These are phyloP conservation scores for Lentinula raphanica DNA, from an alignment of 768 basidiomycete species.

Conservation along the genomic window DNA sequence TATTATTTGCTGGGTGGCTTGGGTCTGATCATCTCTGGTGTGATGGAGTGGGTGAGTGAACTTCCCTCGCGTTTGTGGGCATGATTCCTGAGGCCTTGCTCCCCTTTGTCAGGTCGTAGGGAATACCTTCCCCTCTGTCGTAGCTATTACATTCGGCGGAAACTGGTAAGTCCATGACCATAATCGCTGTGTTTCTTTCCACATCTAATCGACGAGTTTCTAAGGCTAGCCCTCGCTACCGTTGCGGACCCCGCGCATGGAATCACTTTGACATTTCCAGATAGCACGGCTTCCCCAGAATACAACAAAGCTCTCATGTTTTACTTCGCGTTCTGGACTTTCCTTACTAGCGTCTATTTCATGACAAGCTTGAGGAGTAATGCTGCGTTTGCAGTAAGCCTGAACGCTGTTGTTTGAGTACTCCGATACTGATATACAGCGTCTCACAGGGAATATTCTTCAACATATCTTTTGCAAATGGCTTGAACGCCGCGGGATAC, in stretches of 20 bases:
- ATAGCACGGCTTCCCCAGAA: slow-evolving; percentile 14
- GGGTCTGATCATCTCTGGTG: slow-evolving; percentile 13
- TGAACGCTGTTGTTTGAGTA: neutral
- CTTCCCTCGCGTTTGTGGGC: neutral
- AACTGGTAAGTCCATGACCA: slow-evolving; percentile 15
- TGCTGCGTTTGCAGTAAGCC: neutral
- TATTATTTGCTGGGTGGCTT: slow-evolving; percentile 16
- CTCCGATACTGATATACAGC: neutral
- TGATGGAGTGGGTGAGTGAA: slow-evolving; percentile 16
- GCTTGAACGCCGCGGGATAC: neutral
- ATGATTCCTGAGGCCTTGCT: too few species aligned
- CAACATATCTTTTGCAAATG: neutral
- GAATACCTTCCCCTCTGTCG: slow-evolving; percentile 16
- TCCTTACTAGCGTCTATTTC: neutral
- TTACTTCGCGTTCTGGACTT: slow-evolving; percentile 6
- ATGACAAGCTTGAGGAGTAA: slow-evolving; percentile 4
- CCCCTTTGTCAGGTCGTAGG: slow-evolving; percentile 11
- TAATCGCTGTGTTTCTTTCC: neutral
- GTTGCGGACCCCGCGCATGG: slow-evolving; percentile 13
- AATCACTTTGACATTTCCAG: slow-evolving; percentile 8
- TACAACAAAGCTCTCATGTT: slow-evolving; percentile 8
- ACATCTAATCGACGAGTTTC: neutral
- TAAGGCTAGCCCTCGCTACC: slow-evolving; percentile 13
- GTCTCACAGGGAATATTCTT: neutral
- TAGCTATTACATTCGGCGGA: slow-evolving; percentile 14